phyloP scores from a whole-genome alignment of 129 eudicot genomes.

The Ambrosia trifida region DNA sequence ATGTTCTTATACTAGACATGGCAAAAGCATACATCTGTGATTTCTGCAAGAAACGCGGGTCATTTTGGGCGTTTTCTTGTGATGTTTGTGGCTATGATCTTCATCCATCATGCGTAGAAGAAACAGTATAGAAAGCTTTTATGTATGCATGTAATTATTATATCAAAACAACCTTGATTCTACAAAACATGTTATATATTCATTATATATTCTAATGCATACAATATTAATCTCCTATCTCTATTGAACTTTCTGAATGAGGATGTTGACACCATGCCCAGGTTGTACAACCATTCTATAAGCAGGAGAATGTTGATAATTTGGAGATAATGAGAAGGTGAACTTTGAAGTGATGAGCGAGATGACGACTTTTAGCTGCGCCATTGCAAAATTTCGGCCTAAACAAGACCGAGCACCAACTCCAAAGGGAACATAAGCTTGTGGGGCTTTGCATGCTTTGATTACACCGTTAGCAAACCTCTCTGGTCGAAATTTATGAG shows the following conservation, averaged over 20 bases:
- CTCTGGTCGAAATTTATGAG: slow-evolving; percentile 66
- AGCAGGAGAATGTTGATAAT: slow-evolving; percentile 69
- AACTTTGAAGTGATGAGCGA: slow-evolving; percentile 64
- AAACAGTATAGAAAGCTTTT: slow-evolving; percentile 10
- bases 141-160: slow-evolving; percentile 28
- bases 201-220: slow-evolving; percentile 20
- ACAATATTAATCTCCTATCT: slow-evolving; percentile 20
- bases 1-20: slow-evolving; percentile 44
- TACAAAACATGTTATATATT: slow-evolving; percentile 10
- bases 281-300: slow-evolving; percentile 88
- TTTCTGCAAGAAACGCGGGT: slow-evolving; percentile 48
- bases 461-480: slow-evolving; percentile 67
- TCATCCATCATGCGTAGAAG: slow-evolving; percentile 53
- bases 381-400: slow-evolving; percentile 72
- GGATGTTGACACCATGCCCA: slow-evolving; percentile 68
- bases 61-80: slow-evolving; percentile 57
- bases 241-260: slow-evolving; percentile 41
- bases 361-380: slow-evolving; percentile 60
- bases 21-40: slow-evolving; percentile 48
- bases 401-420: slow-evolving; percentile 77
- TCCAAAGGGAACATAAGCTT: slow-evolving; percentile 85
- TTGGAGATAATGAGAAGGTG: slow-evolving; percentile 64
- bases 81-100: slow-evolving; percentile 56
- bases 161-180: slow-evolving; percentile 16
- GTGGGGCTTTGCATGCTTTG: slow-evolving; percentile 72